These are phyloP conservation scores for Teunomyces kruisii DNA, from an alignment of 805 yeast species.

Conservation along the genomic window DNA sequence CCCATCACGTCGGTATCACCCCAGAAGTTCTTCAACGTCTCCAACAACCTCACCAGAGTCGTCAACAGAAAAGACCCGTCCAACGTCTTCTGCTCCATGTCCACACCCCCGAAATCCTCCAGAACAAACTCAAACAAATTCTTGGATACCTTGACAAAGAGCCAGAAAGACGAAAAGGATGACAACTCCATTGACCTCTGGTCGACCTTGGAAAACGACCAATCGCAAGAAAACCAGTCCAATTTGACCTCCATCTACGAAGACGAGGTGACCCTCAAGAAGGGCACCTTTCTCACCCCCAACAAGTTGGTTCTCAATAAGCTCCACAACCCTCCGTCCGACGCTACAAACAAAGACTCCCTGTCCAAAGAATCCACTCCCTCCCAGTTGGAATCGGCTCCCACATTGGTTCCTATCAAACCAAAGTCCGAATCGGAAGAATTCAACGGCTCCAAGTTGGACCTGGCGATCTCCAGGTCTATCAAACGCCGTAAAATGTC, in stretches of 20 bases:
- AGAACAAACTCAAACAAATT: slow-evolving; percentile 13
- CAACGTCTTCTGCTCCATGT: slow-evolving; percentile 14
- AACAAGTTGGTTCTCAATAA: slow-evolving; percentile 18
- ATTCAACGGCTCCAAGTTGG: slow-evolving; percentile 4
- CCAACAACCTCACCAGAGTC: slow-evolving; percentile 18
- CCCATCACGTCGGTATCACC: slow-evolving; percentile 38
- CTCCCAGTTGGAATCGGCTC: slow-evolving; percentile 8
- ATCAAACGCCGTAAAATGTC: slow-evolving; percentile 10
- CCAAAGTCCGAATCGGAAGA: slow-evolving; percentile 5
- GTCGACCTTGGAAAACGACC: slow-evolving; percentile 27
- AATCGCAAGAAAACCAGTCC: slow-evolving; percentile 10
- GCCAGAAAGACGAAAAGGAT: slow-evolving; percentile 6
- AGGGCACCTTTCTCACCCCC: slow-evolving; percentile 32
- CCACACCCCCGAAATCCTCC: slow-evolving; percentile 17
- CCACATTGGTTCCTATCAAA: slow-evolving; percentile 9
- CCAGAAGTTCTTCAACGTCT: slow-evolving; percentile 28
- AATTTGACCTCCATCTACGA: slow-evolving; percentile 27
- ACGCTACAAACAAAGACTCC: neutral
- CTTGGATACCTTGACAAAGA: slow-evolving; percentile 13
- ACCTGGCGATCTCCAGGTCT: slow-evolving; percentile 5
- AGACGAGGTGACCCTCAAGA: slow-evolving; percentile 13
- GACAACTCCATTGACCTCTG: slow-evolving; percentile 27
- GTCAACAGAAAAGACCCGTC: slow-evolving; percentile 6
- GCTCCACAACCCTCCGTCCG: neutral
- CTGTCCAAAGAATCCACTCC: neutral